These are phyloP conservation scores for Pisolithus microcarpus DNA, from an alignment of 768 basidiomycete genomes.

Conservation along the genomic window DNA sequence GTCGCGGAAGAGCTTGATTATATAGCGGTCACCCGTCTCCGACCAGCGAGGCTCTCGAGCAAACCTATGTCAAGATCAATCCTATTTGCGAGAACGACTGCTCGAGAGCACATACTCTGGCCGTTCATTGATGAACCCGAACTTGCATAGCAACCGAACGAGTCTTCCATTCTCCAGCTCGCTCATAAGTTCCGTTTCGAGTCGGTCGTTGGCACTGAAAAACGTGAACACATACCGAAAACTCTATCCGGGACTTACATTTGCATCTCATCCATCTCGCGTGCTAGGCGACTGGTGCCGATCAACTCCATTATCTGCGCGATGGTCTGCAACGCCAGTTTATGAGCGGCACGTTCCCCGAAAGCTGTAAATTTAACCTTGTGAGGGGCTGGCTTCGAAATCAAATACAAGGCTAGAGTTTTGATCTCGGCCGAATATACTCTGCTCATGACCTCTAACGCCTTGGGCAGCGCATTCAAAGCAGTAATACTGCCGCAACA, in stretches of 20 bases:
- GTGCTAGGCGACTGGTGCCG: constrained; percentile 51
- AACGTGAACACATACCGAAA: not conserved
- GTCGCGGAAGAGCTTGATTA: constrained; percentile 96
- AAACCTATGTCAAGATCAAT: constrained; percentile 50
- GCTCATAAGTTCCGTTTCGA: constrained; percentile 77
- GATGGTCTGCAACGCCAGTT: constrained; percentile 45
- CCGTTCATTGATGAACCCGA: constrained; percentile 98
- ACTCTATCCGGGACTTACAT: constrained; percentile 35
- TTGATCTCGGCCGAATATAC: constrained; percentile 79
- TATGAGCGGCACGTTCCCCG: constrained; percentile 1
- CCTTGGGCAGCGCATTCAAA: constrained; percentile 58
- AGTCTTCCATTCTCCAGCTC: constrained; percentile 94
- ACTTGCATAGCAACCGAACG: constrained; percentile 83
- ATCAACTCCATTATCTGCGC: constrained; percentile 79
- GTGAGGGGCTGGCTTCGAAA: constrained; percentile 60
- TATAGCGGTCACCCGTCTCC: constrained; percentile 96
- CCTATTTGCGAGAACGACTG: not conserved
- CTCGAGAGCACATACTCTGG: constrained; percentile 66
- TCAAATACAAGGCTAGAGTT: constrained; percentile 68
- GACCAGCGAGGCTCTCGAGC: constrained; percentile 96
- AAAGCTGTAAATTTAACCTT: constrained; percentile 39
- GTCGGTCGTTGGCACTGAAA: constrained; percentile 64
- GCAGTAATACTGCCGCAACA: constrained; percentile 63
- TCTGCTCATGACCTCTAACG: constrained; percentile 64
- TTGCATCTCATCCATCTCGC: constrained; percentile 81